These are phyloP conservation scores for Fragilariopsis cylindrus DNA, from an alignment of 108 stramenopile species.

Conservation along the genomic window DNA sequence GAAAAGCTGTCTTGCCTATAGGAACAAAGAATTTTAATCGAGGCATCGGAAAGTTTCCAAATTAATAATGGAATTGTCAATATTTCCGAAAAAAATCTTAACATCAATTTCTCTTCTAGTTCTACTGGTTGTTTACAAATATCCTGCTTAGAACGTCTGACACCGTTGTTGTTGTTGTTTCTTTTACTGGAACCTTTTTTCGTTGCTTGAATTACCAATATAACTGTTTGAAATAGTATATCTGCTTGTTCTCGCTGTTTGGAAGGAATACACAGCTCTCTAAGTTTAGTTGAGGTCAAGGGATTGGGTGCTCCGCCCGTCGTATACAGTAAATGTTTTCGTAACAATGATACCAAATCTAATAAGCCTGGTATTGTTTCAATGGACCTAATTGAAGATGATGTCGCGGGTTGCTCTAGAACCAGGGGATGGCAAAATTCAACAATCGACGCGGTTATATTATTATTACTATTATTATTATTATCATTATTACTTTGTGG, in stretches of 20 bases:
- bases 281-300: conserved; percentile 25
- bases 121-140: not conserved
- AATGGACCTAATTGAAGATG: conserved; percentile 29
- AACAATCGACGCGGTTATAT: conserved; percentile 1
- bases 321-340: conserved; percentile 52
- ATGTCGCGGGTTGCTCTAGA: not conserved
- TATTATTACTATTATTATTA: not conserved
- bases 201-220: conserved; percentile 25
- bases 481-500: not conserved
- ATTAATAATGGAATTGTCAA: conserved; percentile 74
- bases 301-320: conserved; percentile 62
- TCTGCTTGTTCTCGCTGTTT: conserved; percentile 50
- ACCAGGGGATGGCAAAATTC: not conserved
- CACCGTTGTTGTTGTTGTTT: not conserved
- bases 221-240: conserved; percentile 38
- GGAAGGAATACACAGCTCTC: conserved; percentile 19
- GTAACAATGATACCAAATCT: conserved; percentile 48
- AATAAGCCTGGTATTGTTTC: conserved; percentile 37
- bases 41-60: conserved; percentile 54
- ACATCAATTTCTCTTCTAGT: not conserved
- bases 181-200: conserved; percentile 9
- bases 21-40: conserved; percentile 22
- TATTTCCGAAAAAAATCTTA: conserved; percentile 62
- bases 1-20: not conserved
- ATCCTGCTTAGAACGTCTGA: too few relatives aligned